phyloP scores from a whole-genome alignment of 2,329 filamentous ascomycete species.

The Sordariomycetes sp. region DNA sequence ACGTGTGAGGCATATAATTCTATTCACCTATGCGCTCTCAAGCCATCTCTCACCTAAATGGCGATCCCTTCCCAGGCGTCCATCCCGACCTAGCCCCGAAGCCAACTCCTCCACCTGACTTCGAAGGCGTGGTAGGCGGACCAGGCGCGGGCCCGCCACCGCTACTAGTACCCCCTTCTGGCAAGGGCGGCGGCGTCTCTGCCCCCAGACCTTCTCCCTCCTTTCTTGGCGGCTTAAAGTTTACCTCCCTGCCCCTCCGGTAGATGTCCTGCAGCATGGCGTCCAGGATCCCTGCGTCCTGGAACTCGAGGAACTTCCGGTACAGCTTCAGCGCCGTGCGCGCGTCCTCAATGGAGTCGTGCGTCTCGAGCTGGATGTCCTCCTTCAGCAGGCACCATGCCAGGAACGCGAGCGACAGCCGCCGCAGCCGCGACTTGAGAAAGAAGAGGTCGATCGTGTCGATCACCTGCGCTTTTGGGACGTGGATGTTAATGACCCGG shows the following conservation, averaged over 20 bases:
- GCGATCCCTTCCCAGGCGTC: slow-evolving; percentile 4
- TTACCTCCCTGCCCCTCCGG: slow-evolving; percentile 32
- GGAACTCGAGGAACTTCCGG: slow-evolving; percentile 80
- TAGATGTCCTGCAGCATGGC: slow-evolving; percentile 84
- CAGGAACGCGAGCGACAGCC: slow-evolving; percentile 80
- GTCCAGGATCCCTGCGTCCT: slow-evolving; percentile 75
- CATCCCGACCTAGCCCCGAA: slow-evolving; percentile 3
- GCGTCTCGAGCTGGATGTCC: slow-evolving; percentile 83
- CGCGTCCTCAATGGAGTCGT: slow-evolving; percentile 94
- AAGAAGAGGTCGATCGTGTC: slow-evolving; percentile 92
- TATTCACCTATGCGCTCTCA: too few relatives aligned
- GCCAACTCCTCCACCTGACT: not conserved
- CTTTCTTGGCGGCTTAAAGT: slow-evolving; percentile 39
- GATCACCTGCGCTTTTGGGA: slow-evolving; percentile 81
- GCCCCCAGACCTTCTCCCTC: slow-evolving; percentile 34
- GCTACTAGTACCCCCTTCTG: slow-evolving; percentile 11
- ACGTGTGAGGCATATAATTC: too few relatives aligned
- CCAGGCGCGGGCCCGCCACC: not conserved
- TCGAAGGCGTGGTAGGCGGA: not conserved
- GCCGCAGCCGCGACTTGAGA: slow-evolving; percentile 69
- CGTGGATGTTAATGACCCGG: slow-evolving; percentile 94
- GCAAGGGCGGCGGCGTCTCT: slow-evolving; percentile 45
- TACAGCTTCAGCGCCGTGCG: slow-evolving; percentile 82
- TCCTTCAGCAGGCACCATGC: slow-evolving; percentile 87
- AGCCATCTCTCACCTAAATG: not conserved